phyloP scores from a whole-genome alignment of 208 protist species.

The Trypanosoma mega region DNA sequence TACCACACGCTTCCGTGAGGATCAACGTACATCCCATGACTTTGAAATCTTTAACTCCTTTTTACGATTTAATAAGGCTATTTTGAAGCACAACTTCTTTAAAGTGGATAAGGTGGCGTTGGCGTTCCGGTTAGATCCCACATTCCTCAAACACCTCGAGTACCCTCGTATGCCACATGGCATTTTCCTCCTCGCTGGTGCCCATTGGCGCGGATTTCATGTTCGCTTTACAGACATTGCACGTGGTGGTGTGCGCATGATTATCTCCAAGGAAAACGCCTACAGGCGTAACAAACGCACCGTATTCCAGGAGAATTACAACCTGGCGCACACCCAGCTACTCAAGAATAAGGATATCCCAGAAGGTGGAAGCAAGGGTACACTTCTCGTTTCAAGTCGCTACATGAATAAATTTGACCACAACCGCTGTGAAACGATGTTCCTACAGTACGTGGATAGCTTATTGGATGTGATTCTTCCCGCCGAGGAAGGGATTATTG shows the following conservation, averaged over 20 bases:
- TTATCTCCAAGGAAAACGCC: slow-evolving; percentile 87
- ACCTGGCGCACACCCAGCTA: slow-evolving; percentile 95
- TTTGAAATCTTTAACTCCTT: slow-evolving; percentile 82
- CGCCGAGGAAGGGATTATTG: slow-evolving; percentile 72
- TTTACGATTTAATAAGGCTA: slow-evolving; percentile 91
- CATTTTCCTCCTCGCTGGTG: slow-evolving; percentile 92
- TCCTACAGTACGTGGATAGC: slow-evolving; percentile 94
- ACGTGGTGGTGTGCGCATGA: slow-evolving; percentile 95
- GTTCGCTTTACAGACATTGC: slow-evolving; percentile 95
- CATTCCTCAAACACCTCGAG: slow-evolving; percentile 72
- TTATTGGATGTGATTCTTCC: slow-evolving; percentile 92
- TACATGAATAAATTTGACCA: slow-evolving; percentile 78
- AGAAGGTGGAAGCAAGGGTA: slow-evolving; percentile 96
- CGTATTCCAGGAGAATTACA: slow-evolving; percentile 97
- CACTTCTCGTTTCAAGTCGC: slow-evolving; percentile 79
- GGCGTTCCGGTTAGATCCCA: slow-evolving; percentile 90
- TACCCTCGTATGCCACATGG: slow-evolving; percentile 87
- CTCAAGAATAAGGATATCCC: slow-evolving; percentile 98
- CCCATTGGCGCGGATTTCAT: slow-evolving; percentile 96
- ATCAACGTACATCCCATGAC: slow-evolving; percentile 70
- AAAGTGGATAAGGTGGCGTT: slow-evolving; percentile 91
- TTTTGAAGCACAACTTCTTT: slow-evolving; percentile 96
- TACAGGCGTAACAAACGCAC: slow-evolving; percentile 89
- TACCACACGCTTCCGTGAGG: slow-evolving; percentile 62
- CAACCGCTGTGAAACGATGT: slow-evolving; percentile 70